Base-by-base conservation (phyloP, 441 rosid genomes). In the Erodium trifolium region DNA sequence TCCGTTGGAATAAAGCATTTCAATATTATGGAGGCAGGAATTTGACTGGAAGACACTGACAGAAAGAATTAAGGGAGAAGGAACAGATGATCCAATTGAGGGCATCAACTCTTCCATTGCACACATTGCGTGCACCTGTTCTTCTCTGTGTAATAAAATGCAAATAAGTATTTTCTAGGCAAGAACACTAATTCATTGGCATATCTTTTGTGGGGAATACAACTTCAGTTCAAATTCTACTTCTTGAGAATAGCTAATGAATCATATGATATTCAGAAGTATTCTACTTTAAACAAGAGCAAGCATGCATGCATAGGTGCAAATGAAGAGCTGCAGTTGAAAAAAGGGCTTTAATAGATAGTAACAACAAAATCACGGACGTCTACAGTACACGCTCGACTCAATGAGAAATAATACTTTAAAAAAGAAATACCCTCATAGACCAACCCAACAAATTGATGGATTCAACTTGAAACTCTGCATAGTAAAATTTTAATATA, bases 51-150 rank as follows among this genome's bases (percentile, higher is more conserved):
- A 80, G 68, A 86, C 69, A 73, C 84, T 81, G 65, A 84, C 84
- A 70, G 86, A 81, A 51, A 93, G 86, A 76, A 89, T 76, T 65
- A 89, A 80, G 4, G 99, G 95, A 63, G 96, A 81, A 69, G 95
- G 96, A 53, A 86, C 83, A 69, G 93, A 71, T 63, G 92, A 79
- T 69, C 95, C 97, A 71, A 89, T 81, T 70, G 96, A 84, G 63
- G 97, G 99, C 87, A 91, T 85, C 75, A 87, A 78, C 81, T 94
- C 99, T 80, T 94, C 97, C 83, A 91, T 82, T 23, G 84, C 74
- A 78, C 96, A 86, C 90, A 90, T 82, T 72, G 81, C 73, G 78
- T 91, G 94, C 80, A 83, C 83, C 86, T 88, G 99, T 78, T 91
- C 96, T 72, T 96, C 94, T 77, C 97, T 91, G 85, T 73, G 43